phyloP scores from a whole-genome alignment of 2,329 filamentous ascomycete species.

The Alternaria arborescens region DNA sequence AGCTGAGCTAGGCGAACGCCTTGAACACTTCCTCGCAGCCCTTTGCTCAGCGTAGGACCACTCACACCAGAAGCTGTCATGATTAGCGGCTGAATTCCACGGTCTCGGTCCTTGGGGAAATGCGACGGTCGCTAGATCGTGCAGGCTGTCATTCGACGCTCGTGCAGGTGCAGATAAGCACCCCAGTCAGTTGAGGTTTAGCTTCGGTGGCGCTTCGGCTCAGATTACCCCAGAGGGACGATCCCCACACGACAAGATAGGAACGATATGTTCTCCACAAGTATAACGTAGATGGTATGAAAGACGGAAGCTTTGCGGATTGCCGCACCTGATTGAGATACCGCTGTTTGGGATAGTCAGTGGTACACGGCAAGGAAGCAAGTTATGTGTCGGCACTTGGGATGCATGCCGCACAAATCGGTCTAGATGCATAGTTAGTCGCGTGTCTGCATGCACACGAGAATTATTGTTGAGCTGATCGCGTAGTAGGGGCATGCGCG shows the following conservation, averaged over 20 bases:
- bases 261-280: not conserved
- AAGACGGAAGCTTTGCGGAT: not conserved
- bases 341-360: not conserved
- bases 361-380: not conserved
- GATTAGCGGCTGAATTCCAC: conserved; percentile 1
- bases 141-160: conserved; percentile 12
- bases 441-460: not conserved
- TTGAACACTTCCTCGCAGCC: not conserved
- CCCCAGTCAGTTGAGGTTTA: conserved; percentile 8
- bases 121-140: not conserved
- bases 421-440: not conserved
- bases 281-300: not conserved
- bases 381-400: not conserved
- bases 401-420: not conserved
- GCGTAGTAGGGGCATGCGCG: not conserved
- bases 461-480: not conserved
- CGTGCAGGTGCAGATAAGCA: conserved; percentile 17
- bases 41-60: not conserved
- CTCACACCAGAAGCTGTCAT: not conserved
- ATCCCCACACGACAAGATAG: conserved; percentile 9
- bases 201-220: conserved; percentile 14
- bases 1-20: not conserved
- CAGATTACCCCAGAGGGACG: conserved; percentile 6
- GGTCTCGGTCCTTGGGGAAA: conserved; percentile 8
- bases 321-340: not conserved